phyloP scores from a whole-genome alignment of 202 grass and related monocot species.

The Digitaria exilis region DNA sequence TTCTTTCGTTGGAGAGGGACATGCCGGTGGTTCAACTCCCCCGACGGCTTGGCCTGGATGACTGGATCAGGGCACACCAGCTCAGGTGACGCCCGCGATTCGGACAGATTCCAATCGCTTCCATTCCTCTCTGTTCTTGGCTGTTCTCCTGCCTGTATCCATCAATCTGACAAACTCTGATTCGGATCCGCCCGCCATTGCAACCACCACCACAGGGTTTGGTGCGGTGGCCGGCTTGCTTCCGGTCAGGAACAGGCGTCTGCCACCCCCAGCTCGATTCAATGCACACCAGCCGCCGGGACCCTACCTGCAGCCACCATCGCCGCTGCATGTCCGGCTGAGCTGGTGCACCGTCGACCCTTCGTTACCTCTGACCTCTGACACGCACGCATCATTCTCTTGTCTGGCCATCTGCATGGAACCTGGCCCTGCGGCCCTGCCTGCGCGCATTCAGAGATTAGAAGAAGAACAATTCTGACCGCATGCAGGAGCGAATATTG shows the following conservation, averaged over 20 bases:
- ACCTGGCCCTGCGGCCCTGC: too few species aligned
- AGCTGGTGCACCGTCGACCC: background rate
- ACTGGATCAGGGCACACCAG: background rate
- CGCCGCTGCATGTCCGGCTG: background rate
- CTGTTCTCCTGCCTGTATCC: background rate
- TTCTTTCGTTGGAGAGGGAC: background rate
- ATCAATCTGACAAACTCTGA: background rate
- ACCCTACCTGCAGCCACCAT: background rate
- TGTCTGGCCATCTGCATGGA: too few species aligned
- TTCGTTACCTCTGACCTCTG: background rate
- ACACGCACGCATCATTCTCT: background rate
- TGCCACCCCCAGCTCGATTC: background rate
- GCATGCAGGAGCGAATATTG: too few species aligned
- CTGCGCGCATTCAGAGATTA: too few species aligned
- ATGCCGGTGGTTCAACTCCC: constrained; percentile 31
- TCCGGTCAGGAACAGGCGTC: background rate
- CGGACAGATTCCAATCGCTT: background rate
- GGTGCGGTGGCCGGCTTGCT: background rate
- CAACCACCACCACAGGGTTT: background rate
- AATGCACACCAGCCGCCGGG: background rate
- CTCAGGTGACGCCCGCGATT: constrained; percentile 9
- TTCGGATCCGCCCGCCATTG: constrained; percentile 4
- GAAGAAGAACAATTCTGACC: too few species aligned
- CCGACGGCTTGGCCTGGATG: background rate
- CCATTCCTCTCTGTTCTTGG: background rate